Conservation (phyloP, 2,329 filamentous ascomycete species). For the Trichophyton equinum region DNA sequence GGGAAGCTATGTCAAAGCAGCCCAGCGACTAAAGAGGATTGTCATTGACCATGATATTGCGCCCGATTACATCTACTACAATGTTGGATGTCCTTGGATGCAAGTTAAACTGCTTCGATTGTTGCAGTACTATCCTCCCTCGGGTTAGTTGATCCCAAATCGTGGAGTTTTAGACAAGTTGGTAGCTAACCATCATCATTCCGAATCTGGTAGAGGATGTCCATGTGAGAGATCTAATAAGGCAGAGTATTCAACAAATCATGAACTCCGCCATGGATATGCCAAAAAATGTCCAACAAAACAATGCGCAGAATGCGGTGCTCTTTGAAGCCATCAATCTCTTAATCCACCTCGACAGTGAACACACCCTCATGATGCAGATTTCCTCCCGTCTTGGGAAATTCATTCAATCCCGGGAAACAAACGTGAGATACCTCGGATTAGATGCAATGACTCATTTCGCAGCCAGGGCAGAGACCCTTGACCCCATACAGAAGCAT, state of each 20-base stretch:
- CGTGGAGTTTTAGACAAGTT: not conserved
- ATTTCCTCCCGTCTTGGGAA: slow-evolving; percentile 83
- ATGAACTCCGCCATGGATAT: slow-evolving; percentile 83
- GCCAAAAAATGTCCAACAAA: slow-evolving; percentile 97
- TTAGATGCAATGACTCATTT: slow-evolving; percentile 97
- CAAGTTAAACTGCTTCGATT: slow-evolving; percentile 87
- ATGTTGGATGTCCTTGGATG: slow-evolving; percentile 97
- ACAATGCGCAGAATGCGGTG: slow-evolving; percentile 96
- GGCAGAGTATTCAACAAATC: slow-evolving; percentile 81
- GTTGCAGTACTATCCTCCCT: slow-evolving; percentile 91
- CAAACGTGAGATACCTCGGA: slow-evolving; percentile 91
- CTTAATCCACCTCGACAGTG: slow-evolving; percentile 92
- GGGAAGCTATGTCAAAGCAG: slow-evolving; percentile 87
- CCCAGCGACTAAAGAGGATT: slow-evolving; percentile 75
- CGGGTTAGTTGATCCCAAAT: slow-evolving; percentile 45
- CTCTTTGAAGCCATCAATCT: slow-evolving; percentile 98
- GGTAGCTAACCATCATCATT: not conserved
- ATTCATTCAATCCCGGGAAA: slow-evolving; percentile 93
- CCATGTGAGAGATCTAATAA: slow-evolving; percentile 80
- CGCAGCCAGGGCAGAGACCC: slow-evolving; percentile 79
- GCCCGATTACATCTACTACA: slow-evolving; percentile 93
- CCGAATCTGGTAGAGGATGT: slow-evolving; percentile 58
- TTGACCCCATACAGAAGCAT: slow-evolving; percentile 96
- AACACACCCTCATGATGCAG: slow-evolving; percentile 88
- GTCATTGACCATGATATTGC: slow-evolving; percentile 82